Base-by-base conservation (phyloP, 139 green algal genomes). In the Raphidocelis subcapitata region DNA sequence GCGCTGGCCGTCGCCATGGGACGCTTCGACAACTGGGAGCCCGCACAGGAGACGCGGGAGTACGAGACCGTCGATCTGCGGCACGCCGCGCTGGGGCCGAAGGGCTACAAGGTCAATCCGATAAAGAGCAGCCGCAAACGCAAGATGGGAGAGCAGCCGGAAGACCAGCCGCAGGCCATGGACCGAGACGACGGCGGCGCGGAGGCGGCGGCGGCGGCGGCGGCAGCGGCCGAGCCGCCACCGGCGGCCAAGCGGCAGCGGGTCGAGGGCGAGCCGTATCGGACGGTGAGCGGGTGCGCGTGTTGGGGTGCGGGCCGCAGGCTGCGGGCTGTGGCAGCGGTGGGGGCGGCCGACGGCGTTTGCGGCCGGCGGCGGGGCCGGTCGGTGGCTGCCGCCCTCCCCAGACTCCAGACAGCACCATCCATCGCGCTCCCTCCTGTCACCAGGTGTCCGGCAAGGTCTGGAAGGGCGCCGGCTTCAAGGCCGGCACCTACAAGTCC, bases 391-490 rank as follows among this genome's bases (percentile, higher is more conserved):
- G n/a, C n/a, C n/a, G n/a, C n/a, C n/a, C n/a, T n/a, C n/a, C n/a
- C n/a, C n/a, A n/a, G n/a, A n/a, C n/a, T n/a, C n/a, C n/a, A n/a
- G n/a, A n/a, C n/a, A n/a, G n/a, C n/a, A n/a, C n/a, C n/a, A n/a
- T n/a, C n/a, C n/a, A n/a, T n/a, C n/a, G n/a, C n/a, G n/a, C n/a
- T n/a, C n/a, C n/a, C n/a, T n/a, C n/a, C n/a, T n/a, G n/a, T n/a
- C n/a, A n/a, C 12, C 73, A 87, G 81, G 81, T 84, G 35, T 84
- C 81, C n/a, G 81, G 82, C 10, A 80, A 80, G 63, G 36, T 29
- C 0, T 87, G 82, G 82, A 87, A 87, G 75, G 62, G 31, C 12
- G 64, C 78, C 5, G 78, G 55, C 1, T 36, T 67, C 44, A 73
- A 74, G n/a, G 78, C 82, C 2, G 66, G 57, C 32, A 66, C 69